A percentile compares a stretch with the other conserved stretches of the same genome.
Conservation (phyloP, 208 protist genomes). For the Leishmania braziliensis region DNA sequence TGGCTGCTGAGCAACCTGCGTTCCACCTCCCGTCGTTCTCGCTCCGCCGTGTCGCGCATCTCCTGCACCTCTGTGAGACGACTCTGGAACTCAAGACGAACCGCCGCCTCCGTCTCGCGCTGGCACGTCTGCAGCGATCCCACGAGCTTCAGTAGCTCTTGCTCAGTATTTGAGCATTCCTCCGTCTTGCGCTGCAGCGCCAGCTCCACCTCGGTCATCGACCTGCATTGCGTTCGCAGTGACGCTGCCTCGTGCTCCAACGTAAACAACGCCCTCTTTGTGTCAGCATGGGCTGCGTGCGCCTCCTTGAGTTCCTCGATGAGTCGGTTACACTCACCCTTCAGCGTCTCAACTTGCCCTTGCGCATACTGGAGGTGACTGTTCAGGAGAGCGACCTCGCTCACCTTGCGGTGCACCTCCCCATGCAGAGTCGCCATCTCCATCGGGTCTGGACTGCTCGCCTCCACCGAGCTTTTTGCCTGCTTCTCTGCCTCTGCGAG, state of each 20-base stretch:
- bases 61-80: constrained; percentile 73
- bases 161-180: constrained; percentile 57
- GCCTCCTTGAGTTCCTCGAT: constrained; percentile 62
- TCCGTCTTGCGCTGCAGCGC: constrained; percentile 59
- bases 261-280: constrained; percentile 62
- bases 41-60: constrained; percentile 71
- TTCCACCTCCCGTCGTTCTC: constrained; percentile 61
- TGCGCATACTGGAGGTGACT: constrained; percentile 69
- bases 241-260: constrained; percentile 59
- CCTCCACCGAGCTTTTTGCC: neutral
- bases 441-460: constrained; percentile 32
- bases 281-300: constrained; percentile 46
- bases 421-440: constrained; percentile 50
- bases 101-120: constrained; percentile 78
- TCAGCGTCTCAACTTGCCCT: constrained; percentile 68
- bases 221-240: constrained; percentile 49
- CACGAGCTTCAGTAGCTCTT: constrained; percentile 68
- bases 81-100: constrained; percentile 69
- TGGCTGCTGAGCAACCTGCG: constrained; percentile 48
- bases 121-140: constrained; percentile 73
- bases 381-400: constrained; percentile 59
- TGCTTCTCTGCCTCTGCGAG: constrained; percentile 43
- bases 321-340: constrained; percentile 69
- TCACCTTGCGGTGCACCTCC: constrained; percentile 56
- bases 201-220: constrained; percentile 62